phyloP scores from a whole-genome alignment of 1,284 basidiomycete genomes.

The Pyrrhoderma noxium region DNA sequence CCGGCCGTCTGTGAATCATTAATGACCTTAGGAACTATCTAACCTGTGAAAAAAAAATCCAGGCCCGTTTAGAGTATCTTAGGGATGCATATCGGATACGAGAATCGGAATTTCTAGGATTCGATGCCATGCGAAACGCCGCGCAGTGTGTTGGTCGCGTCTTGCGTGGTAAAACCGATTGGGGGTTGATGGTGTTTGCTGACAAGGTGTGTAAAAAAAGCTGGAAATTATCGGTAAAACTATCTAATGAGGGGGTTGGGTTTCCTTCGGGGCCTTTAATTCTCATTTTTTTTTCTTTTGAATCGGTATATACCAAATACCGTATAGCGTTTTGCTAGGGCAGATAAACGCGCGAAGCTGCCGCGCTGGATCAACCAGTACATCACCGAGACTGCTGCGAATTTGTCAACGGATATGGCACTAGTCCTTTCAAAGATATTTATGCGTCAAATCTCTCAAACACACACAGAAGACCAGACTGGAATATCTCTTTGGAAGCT shows the following conservation, averaged over 20 bases:
- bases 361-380: constrained; percentile 99
- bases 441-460: constrained; percentile 97
- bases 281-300: too few relatives aligned
- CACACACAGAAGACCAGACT: constrained; percentile 90
- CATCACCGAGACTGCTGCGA: constrained; percentile 95
- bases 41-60: neutral
- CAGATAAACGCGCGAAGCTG: constrained; percentile 95
- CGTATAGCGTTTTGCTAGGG: constrained; percentile 85
- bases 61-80: constrained; percentile 91
- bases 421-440: constrained; percentile 93
- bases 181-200: constrained; percentile 99
- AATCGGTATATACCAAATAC: neutral
- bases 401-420: constrained; percentile 98
- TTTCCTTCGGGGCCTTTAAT: too few relatives aligned
- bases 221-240: too few relatives aligned
- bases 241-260: too few relatives aligned
- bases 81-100: constrained; percentile 98
- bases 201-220: constrained; percentile 72
- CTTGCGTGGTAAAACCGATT: constrained; percentile 96
- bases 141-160: constrained; percentile 99
- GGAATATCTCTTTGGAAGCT: constrained; percentile 93
- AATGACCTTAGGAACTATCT: neutral
- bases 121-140: constrained; percentile 99
- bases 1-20: neutral
- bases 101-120: constrained; percentile 97